These are phyloP conservation scores for Quercus robur DNA, from an alignment of 306 rosid species.

Conservation along the genomic window DNA sequence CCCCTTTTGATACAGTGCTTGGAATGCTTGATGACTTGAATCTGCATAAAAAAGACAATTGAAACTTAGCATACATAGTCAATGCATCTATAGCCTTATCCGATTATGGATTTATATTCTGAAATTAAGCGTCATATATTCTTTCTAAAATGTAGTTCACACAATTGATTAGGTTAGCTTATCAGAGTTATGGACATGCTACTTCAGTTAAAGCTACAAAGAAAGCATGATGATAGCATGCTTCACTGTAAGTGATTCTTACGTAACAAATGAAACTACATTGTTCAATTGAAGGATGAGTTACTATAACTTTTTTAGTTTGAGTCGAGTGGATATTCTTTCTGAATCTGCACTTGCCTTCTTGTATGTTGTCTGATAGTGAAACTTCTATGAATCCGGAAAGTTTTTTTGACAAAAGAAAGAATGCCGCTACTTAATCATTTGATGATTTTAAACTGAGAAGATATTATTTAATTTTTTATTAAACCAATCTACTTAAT, in stretches of 20 bases:
- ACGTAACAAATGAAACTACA: not conserved
- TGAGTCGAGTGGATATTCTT: not conserved
- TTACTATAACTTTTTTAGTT: not conserved
- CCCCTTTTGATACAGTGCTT: constrained; percentile 58
- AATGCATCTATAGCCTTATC: not conserved
- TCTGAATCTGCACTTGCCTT: not conserved
- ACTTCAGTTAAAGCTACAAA: not conserved
- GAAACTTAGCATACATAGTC: not conserved
- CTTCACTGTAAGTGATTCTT: not conserved
- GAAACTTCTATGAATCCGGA: not conserved
- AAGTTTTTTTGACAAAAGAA: not conserved
- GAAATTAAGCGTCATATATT: not conserved
- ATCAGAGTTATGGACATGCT: not conserved
- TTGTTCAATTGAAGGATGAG: not conserved
- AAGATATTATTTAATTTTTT: not conserved
- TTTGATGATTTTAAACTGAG: not conserved
- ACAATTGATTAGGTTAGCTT: not conserved
- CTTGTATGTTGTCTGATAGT: not conserved
- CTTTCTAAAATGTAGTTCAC: not conserved
- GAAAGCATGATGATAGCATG: not conserved
- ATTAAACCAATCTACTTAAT: not conserved
- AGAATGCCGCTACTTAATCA: not conserved
- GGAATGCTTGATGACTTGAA: constrained; percentile 66
- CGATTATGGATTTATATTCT: not conserved
- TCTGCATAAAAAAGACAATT: constrained; percentile 31